A percentile compares a stretch with the other conserved stretches of the same genome.
Evolutionary conservation across 2,329 filamentous ascomycete genomes (phyloP).

Genomic region (Colletotrichum sojae): DNA sequence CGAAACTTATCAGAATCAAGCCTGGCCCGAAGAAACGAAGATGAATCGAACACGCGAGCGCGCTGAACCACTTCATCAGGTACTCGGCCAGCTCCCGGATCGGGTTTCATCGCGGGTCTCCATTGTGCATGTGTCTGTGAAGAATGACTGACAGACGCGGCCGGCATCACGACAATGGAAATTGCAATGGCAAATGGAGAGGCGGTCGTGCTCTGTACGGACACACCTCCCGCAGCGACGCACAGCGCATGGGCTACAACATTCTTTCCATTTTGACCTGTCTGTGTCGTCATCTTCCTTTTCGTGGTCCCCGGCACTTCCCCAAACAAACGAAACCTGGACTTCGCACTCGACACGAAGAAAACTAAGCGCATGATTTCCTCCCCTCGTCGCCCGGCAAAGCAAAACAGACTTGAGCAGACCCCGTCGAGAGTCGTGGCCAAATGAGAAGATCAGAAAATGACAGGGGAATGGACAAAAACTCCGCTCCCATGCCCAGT

Average conservation of each 20-base stretch:
- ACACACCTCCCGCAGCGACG: too few species aligned
- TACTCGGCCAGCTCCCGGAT: background rate
- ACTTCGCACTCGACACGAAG: too few species aligned
- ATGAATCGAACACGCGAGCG: background rate
- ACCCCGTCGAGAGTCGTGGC: slow-evolving; percentile 4
- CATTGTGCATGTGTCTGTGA: background rate
- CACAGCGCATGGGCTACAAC: too few species aligned
- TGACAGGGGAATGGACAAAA: slow-evolving; percentile 6
- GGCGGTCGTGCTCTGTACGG: background rate
- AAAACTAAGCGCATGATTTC: background rate
- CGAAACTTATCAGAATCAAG: background rate
- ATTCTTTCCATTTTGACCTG: too few species aligned
- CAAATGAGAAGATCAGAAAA: slow-evolving; percentile 11
- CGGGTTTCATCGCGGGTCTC: background rate
- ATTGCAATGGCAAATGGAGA: background rate
- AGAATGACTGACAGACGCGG: background rate
- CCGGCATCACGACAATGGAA: background rate
- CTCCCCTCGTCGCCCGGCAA: slow-evolving; percentile 1
- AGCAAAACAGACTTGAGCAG: slow-evolving; percentile 16
- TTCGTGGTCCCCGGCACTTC: too few species aligned
- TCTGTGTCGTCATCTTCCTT: too few species aligned
- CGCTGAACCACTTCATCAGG: background rate
- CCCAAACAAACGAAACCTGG: too few species aligned
- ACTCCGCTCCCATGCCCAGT: slow-evolving; percentile 37
- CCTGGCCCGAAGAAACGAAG: background rate